Evolutionary conservation across 2,329 filamentous ascomycete species (phyloP).

Genomic region (Pyrenophora teres): DNA sequence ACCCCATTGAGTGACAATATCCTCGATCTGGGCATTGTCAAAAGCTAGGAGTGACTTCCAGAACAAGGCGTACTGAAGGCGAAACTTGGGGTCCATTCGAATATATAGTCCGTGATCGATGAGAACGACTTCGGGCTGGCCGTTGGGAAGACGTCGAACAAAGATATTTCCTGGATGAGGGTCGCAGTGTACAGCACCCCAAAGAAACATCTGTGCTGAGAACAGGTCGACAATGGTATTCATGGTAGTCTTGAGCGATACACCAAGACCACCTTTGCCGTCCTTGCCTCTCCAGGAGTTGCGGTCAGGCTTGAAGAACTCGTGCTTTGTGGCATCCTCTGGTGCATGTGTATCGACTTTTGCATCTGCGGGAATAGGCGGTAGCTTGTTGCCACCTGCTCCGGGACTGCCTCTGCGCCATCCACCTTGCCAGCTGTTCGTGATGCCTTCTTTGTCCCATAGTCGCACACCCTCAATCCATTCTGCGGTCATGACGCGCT

Average conservation of each 20-base stretch:
- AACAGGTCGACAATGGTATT: conserved; percentile 95
- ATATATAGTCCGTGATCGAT: conserved; percentile 98
- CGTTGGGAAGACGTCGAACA: conserved; percentile 79
- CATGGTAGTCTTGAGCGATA: conserved; percentile 87
- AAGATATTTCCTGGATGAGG: conserved; percentile 98
- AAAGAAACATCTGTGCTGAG: conserved; percentile 97
- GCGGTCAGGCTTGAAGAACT: conserved; percentile 78
- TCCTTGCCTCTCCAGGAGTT: conserved; percentile 75
- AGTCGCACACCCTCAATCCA: conserved; percentile 96
- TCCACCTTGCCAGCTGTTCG: conserved; percentile 76
- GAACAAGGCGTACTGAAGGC: conserved; percentile 83
- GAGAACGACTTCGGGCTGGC: conserved; percentile 86
- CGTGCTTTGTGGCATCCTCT: conserved; percentile 49
- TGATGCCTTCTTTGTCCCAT: conserved; percentile 88
- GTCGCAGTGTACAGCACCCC: conserved; percentile 94
- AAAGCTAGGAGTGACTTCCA: conserved; percentile 95
- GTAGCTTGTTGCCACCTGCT: conserved; percentile 68
- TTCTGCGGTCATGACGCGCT: conserved; percentile 87
- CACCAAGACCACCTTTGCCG: conserved; percentile 78
- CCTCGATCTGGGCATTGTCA: conserved; percentile 78
- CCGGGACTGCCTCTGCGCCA: conserved; percentile 78
- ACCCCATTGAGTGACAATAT: conserved; percentile 81
- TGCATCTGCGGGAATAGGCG: conserved; percentile 46
- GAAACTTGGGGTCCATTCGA: conserved; percentile 81
- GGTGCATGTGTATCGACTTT: conserved; percentile 38